phyloP scores from a whole-genome alignment of 2,329 filamentous ascomycete species.

The Exophiala spinifera region DNA sequence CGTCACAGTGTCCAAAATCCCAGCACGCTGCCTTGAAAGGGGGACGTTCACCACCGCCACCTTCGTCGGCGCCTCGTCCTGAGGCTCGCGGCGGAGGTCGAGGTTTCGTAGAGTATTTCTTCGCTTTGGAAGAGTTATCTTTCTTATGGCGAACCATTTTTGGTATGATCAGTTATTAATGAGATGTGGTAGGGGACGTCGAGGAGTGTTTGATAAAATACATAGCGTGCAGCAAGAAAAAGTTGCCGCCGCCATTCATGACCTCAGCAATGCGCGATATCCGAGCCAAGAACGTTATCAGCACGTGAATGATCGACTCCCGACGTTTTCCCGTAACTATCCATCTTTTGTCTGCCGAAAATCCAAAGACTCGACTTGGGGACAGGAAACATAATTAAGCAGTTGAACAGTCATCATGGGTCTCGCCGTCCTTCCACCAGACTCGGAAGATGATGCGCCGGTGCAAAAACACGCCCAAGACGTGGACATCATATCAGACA shows the following conservation, averaged over 20 bases:
- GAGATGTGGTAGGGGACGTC: neutral
- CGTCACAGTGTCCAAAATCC: constrained; percentile 97
- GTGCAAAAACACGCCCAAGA: constrained; percentile 32
- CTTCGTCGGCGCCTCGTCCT: constrained; percentile 44
- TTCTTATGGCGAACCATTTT: constrained; percentile 95
- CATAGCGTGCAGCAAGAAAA: neutral
- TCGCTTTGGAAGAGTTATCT: constrained; percentile 71
- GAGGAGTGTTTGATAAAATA: neutral
- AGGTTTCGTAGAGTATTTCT: constrained; percentile 63
- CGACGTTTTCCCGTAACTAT: constrained; percentile 3
- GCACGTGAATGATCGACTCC: constrained; percentile 3
- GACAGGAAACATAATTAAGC: no score
- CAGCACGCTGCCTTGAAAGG: constrained; percentile 92
- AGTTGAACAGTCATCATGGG: constrained; percentile 44
- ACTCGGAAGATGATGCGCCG: constrained; percentile 36
- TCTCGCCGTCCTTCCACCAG: constrained; percentile 58
- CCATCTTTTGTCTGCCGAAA: neutral
- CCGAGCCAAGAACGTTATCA: constrained; percentile 13
- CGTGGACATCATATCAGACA: constrained; percentile 45
- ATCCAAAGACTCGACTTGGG: neutral
- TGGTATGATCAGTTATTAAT: no score
- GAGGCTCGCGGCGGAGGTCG: constrained; percentile 52
- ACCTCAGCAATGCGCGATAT: neutral
- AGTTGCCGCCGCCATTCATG: neutral
- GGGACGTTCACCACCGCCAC: constrained; percentile 37